phyloP scores from a whole-genome alignment of 2,329 filamentous ascomycete species.

The Neonectria hederae region DNA sequence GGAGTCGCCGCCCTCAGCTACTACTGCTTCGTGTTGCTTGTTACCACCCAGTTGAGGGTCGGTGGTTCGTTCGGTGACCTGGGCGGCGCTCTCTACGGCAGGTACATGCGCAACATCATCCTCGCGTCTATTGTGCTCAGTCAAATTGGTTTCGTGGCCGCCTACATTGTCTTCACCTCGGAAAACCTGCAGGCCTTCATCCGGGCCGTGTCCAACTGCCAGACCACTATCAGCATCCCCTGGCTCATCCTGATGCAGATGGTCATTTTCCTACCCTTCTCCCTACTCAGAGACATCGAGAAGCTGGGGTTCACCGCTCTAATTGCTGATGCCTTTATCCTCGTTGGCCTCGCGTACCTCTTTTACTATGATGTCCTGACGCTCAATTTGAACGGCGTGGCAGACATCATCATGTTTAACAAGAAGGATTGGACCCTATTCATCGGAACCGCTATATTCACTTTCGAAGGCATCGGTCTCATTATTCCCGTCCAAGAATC shows the following conservation, averaged over 20 bases:
- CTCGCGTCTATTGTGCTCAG: conserved; percentile 92
- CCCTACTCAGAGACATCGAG: conserved; percentile 93
- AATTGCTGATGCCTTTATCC: conserved; percentile 92
- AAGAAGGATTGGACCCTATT: conserved; percentile 93
- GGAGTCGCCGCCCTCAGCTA: conserved; percentile 88
- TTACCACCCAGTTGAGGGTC: conserved; percentile 84
- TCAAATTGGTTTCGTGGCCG: conserved; percentile 93
- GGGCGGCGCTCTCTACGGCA: conserved; percentile 89
- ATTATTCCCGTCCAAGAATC: conserved; percentile 99
- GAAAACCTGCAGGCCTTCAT: conserved; percentile 97
- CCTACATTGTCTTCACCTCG: conserved; percentile 96
- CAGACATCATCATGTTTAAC: conserved; percentile 93
- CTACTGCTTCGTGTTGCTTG: conserved; percentile 95
- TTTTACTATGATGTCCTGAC: conserved; percentile 96
- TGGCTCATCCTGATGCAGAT: conserved; percentile 95
- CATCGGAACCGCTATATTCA: conserved; percentile 98
- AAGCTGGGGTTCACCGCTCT: conserved; percentile 96
- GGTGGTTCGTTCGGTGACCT: conserved; percentile 98
- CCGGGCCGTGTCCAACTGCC: conserved; percentile 88
- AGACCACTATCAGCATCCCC: conserved; percentile 84
- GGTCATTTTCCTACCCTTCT: conserved; percentile 93
- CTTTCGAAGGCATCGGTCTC: conserved; percentile 95
- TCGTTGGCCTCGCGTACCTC: conserved; percentile 89
- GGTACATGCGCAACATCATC: conserved; percentile 88
- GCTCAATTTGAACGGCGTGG: conserved; percentile 76